Evolutionary conservation across 768 basidiomycete species (phyloP).

Genomic region (Suillus variegatus): DNA sequence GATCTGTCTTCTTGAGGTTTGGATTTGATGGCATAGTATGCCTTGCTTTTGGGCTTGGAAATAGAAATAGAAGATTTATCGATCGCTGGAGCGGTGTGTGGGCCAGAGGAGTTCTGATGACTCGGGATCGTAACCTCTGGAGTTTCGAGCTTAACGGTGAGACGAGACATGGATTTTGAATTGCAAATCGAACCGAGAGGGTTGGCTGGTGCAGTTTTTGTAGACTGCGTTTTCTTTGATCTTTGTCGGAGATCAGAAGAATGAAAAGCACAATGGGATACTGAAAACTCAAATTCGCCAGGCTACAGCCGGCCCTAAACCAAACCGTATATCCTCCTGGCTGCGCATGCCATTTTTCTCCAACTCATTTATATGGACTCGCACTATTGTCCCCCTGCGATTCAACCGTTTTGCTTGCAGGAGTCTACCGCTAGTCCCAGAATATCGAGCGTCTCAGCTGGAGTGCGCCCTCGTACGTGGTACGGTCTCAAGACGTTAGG

Average conservation of each 20-base stretch:
- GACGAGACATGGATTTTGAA: too few species aligned
- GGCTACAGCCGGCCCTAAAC: background rate
- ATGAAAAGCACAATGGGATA: background rate
- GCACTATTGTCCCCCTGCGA: constrained; percentile 40
- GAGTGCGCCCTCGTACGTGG: constrained; percentile 23
- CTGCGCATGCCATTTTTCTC: background rate
- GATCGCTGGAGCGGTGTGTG: background rate
- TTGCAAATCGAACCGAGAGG: too few species aligned
- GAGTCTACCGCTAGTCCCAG: constrained; percentile 39
- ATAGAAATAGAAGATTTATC: background rate
- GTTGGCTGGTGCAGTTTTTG: too few species aligned
- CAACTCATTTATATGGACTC: constrained; percentile 34
- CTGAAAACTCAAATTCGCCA: background rate
- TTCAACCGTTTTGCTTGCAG: constrained; percentile 22
- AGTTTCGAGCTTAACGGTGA: background rate
- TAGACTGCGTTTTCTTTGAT: background rate
- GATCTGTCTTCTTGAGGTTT: background rate
- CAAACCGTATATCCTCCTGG: background rate
- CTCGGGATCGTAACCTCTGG: background rate
- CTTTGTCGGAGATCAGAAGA: background rate
- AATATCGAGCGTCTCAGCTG: constrained; percentile 27
- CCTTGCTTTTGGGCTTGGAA: background rate
- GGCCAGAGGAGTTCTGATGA: background rate
- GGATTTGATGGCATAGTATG: constrained; percentile 2
- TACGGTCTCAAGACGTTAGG: constrained; percentile 18